phyloP scores from a whole-genome alignment of 2,329 filamentous ascomycete species.

The Colletotrichum sp. region DNA sequence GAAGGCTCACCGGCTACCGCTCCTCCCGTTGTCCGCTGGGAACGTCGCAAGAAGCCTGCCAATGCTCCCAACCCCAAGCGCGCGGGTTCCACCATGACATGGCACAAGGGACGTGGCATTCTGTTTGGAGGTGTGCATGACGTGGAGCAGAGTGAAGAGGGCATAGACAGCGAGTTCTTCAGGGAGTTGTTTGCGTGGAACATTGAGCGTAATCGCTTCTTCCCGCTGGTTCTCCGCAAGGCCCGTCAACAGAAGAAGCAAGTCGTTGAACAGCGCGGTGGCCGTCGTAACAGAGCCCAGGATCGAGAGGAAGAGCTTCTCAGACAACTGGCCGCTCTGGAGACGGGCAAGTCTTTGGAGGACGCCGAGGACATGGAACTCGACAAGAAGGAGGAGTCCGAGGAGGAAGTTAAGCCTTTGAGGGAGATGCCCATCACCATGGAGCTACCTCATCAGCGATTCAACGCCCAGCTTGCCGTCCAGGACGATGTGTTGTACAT shows the following conservation, averaged over 20 bases:
- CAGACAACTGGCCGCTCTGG: constrained; percentile 83
- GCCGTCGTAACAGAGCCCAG: constrained; percentile 76
- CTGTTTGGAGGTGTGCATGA: constrained; percentile 95
- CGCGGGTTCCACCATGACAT: constrained; percentile 91
- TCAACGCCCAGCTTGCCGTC: constrained; percentile 89
- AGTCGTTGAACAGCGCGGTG: constrained; percentile 61
- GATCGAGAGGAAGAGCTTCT: constrained; percentile 92
- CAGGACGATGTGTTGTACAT: constrained; percentile 94
- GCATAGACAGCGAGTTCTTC: constrained; percentile 97
- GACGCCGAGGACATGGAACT: constrained; percentile 54
- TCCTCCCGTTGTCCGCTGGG: constrained; percentile 83
- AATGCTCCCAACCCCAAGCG: constrained; percentile 85
- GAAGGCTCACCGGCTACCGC: constrained; percentile 69
- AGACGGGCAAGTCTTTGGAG: constrained; percentile 73
- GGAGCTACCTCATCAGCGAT: constrained; percentile 88
- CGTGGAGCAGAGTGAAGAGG: constrained; percentile 89
- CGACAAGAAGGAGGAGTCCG: constrained; percentile 52
- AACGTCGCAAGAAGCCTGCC: constrained; percentile 88
- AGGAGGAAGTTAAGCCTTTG: constrained; percentile 61
- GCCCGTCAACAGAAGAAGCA: constrained; percentile 72
- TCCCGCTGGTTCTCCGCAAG: constrained; percentile 79
- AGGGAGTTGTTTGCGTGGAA: constrained; percentile 93
- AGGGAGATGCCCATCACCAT: constrained; percentile 71
- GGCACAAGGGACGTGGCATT: constrained; percentile 91
- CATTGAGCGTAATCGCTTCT: constrained; percentile 93